A percentile compares a stretch with the other conserved stretches of the same genome.
Conservation (phyloP, 1,139 yeast species). For the Yamadazyma blattariae region DNA sequence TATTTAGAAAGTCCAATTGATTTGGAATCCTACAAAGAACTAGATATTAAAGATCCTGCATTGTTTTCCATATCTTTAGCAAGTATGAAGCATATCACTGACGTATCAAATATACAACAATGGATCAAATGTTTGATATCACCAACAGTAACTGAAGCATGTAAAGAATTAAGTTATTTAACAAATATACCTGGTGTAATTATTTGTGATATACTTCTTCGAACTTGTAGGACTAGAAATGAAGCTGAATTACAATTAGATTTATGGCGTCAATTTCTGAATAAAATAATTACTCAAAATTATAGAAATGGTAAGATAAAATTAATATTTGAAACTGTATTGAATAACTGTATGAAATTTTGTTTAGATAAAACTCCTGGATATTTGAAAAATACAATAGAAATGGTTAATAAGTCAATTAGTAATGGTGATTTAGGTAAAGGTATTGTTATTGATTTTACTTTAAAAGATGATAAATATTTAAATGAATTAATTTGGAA, state of each 20-base stretch:
- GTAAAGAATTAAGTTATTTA: slow-evolving; percentile 23
- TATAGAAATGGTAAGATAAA: slow-evolving; percentile 19
- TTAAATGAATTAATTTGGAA: slow-evolving; percentile 25
- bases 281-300: slow-evolving; percentile 17
- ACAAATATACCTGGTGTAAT: slow-evolving; percentile 37
- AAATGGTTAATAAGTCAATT: not conserved
- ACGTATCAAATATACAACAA: slow-evolving; percentile 13
- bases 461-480: slow-evolving; percentile 9
- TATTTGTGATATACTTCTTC: slow-evolving; percentile 29
- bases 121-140: slow-evolving; percentile 32
- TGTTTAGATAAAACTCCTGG: slow-evolving; percentile 19
- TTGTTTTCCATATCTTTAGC: slow-evolving; percentile 3
- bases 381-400: slow-evolving; percentile 16
- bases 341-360: slow-evolving; percentile 25
- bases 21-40: not conserved
- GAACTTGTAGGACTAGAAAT: slow-evolving; percentile 32
- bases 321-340: slow-evolving; percentile 22
- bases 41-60: not conserved
- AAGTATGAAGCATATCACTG: not conserved
- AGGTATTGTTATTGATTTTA: not conserved
- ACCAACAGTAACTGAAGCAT: slow-evolving; percentile 25
- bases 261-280: slow-evolving; percentile 28
- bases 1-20: not conserved
- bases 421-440: not conserved
- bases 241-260: slow-evolving; percentile 37